Evolutionary conservation across 352 stramenopile species (phyloP), one percentile per base, ranked within the genome.

Genomic region (Pythium diclinum): DNA sequence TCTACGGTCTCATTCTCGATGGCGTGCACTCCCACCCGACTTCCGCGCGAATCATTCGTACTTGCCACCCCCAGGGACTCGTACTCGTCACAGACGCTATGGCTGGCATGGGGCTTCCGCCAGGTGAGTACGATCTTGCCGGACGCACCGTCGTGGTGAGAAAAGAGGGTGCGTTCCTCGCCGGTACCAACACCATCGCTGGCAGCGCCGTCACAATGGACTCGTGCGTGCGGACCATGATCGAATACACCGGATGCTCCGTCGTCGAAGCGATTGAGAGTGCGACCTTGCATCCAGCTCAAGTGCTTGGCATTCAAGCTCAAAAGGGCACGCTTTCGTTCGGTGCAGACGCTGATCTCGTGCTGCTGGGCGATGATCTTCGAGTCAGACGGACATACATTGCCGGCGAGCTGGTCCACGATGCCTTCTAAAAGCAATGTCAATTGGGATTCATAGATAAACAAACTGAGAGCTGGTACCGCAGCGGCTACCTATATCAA

Each of bases 1-100:
- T 72, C 69, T 97, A 89, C 52, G 82, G 83, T 17, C 81, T 97
- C 44, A 96, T 97, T 57, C 76, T 90, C 14, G 91, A 97, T 68
- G 89, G 89, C 9, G 78, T 97, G 16, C 91, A 97, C 68, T 82
- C 79, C 8, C 87, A 97, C 66, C 81, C 77, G 36, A 81, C 74
- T 32, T 88, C 84, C 1, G 87, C 92, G 1, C 72, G 75, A 28
- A 96, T 97, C 63, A 91, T 93, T 6, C 90, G 89, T 33, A 77
- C 76, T 11, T 88, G 75, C 58, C 83, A 97, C 69, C 87, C 87
- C 6, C 54, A 81, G 21, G 87, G 89, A 8, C 81, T 88, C 33
- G 75, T 97, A 33, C 77, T 97, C 19, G 79, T 95, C 28, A 95
- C 87, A 0, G 87, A 95, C 61, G 84, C 79, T 10, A 95, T 95